phyloP scores from a whole-genome alignment of 768 basidiomycete species.

The Boletus edulis region DNA sequence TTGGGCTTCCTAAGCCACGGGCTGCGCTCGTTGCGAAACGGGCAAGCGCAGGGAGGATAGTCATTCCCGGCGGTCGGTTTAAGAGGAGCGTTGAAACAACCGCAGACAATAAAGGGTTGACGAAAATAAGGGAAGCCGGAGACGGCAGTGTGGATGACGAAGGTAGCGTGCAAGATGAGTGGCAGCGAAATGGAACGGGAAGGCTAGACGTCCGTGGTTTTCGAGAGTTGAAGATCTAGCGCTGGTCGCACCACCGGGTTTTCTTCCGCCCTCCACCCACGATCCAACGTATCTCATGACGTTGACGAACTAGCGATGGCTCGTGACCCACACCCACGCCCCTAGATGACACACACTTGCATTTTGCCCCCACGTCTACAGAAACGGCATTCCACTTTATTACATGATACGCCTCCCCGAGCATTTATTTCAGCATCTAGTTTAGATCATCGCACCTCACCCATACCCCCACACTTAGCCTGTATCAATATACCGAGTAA shows the following conservation, averaged over 20 bases:
- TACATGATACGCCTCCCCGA: slow-evolving; percentile 2
- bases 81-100: slow-evolving; percentile 28
- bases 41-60: slow-evolving; percentile 51
- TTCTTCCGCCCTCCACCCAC: background rate
- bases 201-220: slow-evolving; percentile 76
- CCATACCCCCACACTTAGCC: slow-evolving; percentile 27
- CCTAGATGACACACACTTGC: background rate
- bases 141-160: slow-evolving; percentile 34
- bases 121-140: slow-evolving; percentile 18
- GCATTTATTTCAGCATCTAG: slow-evolving; percentile 29
- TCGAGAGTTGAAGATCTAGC: slow-evolving; percentile 69
- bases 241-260: background rate
- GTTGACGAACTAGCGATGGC: slow-evolving; percentile 10
- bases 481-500: slow-evolving; percentile 29
- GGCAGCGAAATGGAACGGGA: slow-evolving; percentile 68
- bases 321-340: slow-evolving; percentile 4
- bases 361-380: background rate
- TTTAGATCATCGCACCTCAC: slow-evolving; percentile 23
- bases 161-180: slow-evolving; percentile 40
- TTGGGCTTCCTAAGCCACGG: slow-evolving; percentile 61
- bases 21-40: slow-evolving; percentile 30
- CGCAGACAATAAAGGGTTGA: slow-evolving; percentile 6
- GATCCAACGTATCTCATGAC: background rate
- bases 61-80: slow-evolving; percentile 61
- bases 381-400: slow-evolving; percentile 4